phyloP scores from a whole-genome alignment of 2,329 filamentous ascomycete species.

The Penicillium sp. region DNA sequence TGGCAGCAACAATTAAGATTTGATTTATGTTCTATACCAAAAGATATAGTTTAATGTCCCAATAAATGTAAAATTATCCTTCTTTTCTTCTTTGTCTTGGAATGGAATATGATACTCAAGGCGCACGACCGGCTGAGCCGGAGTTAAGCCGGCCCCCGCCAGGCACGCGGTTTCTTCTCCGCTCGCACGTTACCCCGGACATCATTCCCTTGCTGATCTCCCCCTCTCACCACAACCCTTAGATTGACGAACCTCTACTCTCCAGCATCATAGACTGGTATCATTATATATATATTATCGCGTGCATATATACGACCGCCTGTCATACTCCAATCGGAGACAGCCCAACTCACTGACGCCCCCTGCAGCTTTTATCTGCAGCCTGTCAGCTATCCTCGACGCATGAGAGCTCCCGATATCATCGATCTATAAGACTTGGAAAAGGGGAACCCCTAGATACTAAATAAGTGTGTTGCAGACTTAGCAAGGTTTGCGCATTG shows the following conservation, averaged over 20 bases:
- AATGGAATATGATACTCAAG: neutral
- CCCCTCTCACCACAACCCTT: neutral
- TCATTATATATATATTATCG: neutral
- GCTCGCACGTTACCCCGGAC: slow-evolving; percentile 22
- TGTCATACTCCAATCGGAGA: neutral
- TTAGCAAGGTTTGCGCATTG: neutral
- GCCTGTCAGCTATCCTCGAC: neutral
- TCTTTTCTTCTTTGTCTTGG: neutral
- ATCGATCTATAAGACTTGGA: neutral
- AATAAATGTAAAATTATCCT: neutral
- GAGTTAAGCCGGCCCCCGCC: slow-evolving; percentile 18
- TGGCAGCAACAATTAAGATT: slow-evolving; percentile 33
- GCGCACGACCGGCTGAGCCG: slow-evolving; percentile 6
- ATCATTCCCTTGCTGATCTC: slow-evolving; percentile 16
- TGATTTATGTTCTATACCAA: slow-evolving; percentile 23
- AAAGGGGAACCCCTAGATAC: neutral
- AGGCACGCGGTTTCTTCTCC: slow-evolving; percentile 22
- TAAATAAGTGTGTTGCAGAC: neutral
- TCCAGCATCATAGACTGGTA: neutral
- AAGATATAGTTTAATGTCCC: slow-evolving; percentile 7
- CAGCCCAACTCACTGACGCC: neutral
- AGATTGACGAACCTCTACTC: neutral
- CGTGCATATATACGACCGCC: neutral
- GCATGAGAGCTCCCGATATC: neutral
- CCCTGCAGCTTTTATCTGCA: neutral